These are phyloP conservation scores for Globisporangium middletonii DNA, from an alignment of 352 stramenopile genomes.

Conservation along the genomic window DNA sequence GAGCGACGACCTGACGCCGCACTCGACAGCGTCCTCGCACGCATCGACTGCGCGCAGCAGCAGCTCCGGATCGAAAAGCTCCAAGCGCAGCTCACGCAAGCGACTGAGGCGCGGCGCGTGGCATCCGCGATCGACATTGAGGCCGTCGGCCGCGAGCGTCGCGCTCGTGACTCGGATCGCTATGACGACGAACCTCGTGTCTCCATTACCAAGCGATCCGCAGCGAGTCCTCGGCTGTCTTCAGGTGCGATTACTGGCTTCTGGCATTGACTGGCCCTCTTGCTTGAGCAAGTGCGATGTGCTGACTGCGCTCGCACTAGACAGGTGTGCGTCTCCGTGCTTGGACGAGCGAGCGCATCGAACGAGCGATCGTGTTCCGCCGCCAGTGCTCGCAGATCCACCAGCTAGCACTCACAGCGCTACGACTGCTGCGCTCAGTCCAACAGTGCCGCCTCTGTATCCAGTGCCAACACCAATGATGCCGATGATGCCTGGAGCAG, in stretches of 20 bases:
- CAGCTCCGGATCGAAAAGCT: constrained; percentile 30
- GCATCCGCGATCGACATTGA: constrained; percentile 22
- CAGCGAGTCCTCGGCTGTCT: too few relatives aligned
- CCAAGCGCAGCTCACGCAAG: constrained; percentile 25
- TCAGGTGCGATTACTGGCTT: too few relatives aligned
- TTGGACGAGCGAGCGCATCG: not conserved
- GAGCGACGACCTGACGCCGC: constrained; percentile 1
- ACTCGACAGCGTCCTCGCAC: constrained; percentile 13
- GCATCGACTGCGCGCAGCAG: constrained; percentile 21
- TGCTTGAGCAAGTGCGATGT: constrained; percentile 3
- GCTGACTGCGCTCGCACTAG: not conserved
- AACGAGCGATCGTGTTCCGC: not conserved
- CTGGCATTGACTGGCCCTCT: too few relatives aligned
- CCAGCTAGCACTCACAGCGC: not conserved
- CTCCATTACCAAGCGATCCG: too few relatives aligned
- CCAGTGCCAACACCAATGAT: not conserved
- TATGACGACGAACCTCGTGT: too few relatives aligned
- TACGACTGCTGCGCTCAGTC: not conserved
- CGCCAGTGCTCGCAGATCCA: not conserved
- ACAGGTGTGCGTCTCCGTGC: not conserved
- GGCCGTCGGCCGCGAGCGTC: not conserved
- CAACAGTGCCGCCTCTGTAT: not conserved
- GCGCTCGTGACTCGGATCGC: too few relatives aligned
- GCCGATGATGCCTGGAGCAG: not conserved
- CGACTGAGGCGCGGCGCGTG: constrained; percentile 20